These are phyloP conservation scores for Blastobotrys robertii DNA, from an alignment of 805 yeast species.

Conservation along the genomic window DNA sequence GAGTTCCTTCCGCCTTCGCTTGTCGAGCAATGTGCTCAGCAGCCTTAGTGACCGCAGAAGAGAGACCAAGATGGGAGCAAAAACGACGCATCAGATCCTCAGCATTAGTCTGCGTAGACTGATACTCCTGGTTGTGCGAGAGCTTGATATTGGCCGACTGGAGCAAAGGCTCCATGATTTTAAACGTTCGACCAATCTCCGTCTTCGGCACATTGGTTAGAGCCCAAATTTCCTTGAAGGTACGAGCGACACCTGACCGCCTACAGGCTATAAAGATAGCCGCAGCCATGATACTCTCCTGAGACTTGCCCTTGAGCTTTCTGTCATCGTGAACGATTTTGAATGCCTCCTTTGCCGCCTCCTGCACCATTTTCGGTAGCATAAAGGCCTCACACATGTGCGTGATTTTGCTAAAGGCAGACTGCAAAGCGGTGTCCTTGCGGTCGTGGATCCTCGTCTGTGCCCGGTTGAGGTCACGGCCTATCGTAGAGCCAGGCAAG, in stretches of 20 bases:
- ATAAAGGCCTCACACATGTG: slow-evolving; percentile 97
- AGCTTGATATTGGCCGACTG: slow-evolving; percentile 28
- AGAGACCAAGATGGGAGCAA: slow-evolving; percentile 88
- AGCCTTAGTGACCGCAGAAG: slow-evolving; percentile 76
- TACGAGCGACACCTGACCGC: slow-evolving; percentile 85
- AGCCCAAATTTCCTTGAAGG: slow-evolving; percentile 93
- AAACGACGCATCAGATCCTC: slow-evolving; percentile 92
- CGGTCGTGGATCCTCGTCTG: slow-evolving; percentile 83
- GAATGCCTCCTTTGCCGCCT: slow-evolving; percentile 94
- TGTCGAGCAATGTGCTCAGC: slow-evolving; percentile 88
- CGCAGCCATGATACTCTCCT: slow-evolving; percentile 93
- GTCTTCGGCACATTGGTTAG: slow-evolving; percentile 87
- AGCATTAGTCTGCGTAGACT: slow-evolving; percentile 80
- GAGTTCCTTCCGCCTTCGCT: slow-evolving; percentile 83
- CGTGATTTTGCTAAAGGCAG: slow-evolving; percentile 83
- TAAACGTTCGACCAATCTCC: slow-evolving; percentile 88
- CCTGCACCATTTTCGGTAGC: slow-evolving; percentile 89
- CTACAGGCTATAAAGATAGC: slow-evolving; percentile 91
- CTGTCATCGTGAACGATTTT: slow-evolving; percentile 83
- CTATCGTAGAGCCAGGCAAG: slow-evolving; percentile 73
- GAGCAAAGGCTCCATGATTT: slow-evolving; percentile 65
- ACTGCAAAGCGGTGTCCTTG: slow-evolving; percentile 76
- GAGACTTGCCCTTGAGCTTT: slow-evolving; percentile 79
- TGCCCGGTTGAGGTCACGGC: slow-evolving; percentile 85
- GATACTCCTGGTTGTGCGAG: slow-evolving; percentile 37